Evolutionary conservation across 345 rosid genomes (phyloP), one percentile per base, ranked within the genome.

Genomic region (Moringa oleifera): DNA sequence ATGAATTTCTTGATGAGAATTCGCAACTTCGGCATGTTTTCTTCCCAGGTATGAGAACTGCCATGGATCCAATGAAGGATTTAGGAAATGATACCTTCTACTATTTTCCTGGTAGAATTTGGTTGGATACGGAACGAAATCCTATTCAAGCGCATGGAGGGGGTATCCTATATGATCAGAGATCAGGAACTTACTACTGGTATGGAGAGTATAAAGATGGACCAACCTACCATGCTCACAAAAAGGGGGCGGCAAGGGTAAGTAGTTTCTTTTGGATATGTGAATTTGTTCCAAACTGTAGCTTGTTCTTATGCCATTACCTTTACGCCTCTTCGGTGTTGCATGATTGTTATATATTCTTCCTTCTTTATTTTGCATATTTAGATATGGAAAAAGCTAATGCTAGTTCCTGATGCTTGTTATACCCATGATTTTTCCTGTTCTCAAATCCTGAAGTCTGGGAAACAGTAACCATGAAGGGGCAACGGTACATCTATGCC

Each of bases 141-240:
- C 97, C 96, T 33, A 90, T 93, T 67, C 98, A 93, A 79, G 97
- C 96, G 20, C 98, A 90, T 71, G 98, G 97, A 51, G 97, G 96
- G n/a, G 93, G 91, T 59, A 74, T 89, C 58, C 59, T 92, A 4
- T 84, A 68, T 21, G 93, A 92, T 46, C 79, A 79, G 47, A 73
- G 57, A 23, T 89, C 91, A 2, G 57, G 55, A 24, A 87, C 78
- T 4, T 85, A 92, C 75, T 92, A 80, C 62, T 92, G 96, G 98
- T 92, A 92, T 65, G 98, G 94, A 59, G 96, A 89, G 68, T 89
- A 84, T 68, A 92, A 92, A 77, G 93, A 93, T 71, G 97, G 98
- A 65, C 96, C 91, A 10, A 90, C 97, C 15, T 93, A 88, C 63
- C 89, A 77, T 65, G 80, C 85, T 64, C 85, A 86, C 72, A 80